These are phyloP conservation scores for Ogataea salicorniae DNA, from an alignment of 805 yeast species.

Conservation along the genomic window DNA sequence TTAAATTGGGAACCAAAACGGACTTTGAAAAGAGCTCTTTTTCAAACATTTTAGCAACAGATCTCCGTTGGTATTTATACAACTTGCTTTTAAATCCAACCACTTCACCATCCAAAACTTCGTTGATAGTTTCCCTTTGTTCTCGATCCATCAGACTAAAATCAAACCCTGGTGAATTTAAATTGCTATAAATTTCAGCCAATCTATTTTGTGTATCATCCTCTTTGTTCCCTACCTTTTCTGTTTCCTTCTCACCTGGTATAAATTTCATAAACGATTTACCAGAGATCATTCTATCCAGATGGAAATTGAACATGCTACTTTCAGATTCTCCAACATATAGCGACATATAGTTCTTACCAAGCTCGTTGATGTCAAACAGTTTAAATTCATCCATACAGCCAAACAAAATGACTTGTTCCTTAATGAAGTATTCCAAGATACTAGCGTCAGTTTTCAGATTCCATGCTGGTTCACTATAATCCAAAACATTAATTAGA, in stretches of 20 bases:
- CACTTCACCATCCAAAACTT: conserved; percentile 28
- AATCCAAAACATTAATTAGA: conserved; percentile 41
- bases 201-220: conserved; percentile 20
- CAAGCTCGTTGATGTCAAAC: conserved; percentile 1
- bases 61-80: conserved; percentile 56
- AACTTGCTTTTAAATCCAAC: conserved; percentile 46
- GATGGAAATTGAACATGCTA: conserved; percentile 25
- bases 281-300: conserved; percentile 31
- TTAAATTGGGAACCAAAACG: conserved; percentile 21
- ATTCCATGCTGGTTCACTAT: conserved; percentile 35
- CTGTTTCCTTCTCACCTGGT: background rate
- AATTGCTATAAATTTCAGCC: conserved; percentile 31
- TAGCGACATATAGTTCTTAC: background rate
- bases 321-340: background rate
- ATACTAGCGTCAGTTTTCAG: conserved; percentile 7
- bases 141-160: conserved; percentile 17
- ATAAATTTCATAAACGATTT: conserved; percentile 8
- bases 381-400: background rate
- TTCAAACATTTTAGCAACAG: conserved; percentile 55
- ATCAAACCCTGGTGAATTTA: conserved; percentile 29
- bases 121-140: conserved; percentile 14
- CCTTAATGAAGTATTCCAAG: conserved; percentile 1
- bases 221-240: conserved; percentile 8
- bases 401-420: conserved; percentile 9
- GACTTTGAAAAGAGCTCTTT: conserved; percentile 38